Evolutionary conservation across 2,329 filamentous ascomycete genomes (phyloP).

Genomic region (Graphilbum ipis-grandicollis): DNA sequence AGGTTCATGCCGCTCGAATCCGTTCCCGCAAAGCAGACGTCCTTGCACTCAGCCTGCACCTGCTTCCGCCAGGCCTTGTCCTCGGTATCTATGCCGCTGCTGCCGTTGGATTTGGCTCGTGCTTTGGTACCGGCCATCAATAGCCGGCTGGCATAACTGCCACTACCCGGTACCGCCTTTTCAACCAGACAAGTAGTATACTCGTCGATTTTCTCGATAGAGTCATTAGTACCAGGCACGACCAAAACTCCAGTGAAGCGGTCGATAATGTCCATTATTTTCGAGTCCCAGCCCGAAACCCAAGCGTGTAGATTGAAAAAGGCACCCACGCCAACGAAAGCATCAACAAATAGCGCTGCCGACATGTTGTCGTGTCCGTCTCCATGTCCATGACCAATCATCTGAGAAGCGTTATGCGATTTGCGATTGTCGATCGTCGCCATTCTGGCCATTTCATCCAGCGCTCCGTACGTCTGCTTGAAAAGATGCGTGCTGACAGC

Average conservation of each 20-base stretch:
- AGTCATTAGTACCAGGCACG: neutral
- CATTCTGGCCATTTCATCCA: neutral
- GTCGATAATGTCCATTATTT: constrained; percentile 3
- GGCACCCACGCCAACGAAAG: constrained; percentile 6
- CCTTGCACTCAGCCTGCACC: constrained; percentile 5
- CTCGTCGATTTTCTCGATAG: constrained; percentile 3
- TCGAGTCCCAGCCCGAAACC: constrained; percentile 2
- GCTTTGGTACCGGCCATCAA: neutral
- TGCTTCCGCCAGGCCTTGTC: neutral
- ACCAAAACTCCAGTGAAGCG: constrained; percentile 2
- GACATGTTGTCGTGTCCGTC: constrained; percentile 1
- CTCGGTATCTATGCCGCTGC: neutral
- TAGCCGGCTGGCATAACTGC: constrained; percentile 5
- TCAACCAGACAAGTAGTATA: constrained; percentile 2
- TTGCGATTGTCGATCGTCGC: neutral
- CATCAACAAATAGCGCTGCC: constrained; percentile 7
- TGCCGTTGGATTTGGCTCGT: neutral
- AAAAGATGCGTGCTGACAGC: constrained; percentile 6
- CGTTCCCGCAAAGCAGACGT: constrained; percentile 7
- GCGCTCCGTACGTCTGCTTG: constrained; percentile 3
- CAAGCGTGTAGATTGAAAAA: constrained; percentile 5
- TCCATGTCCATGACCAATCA: no score
- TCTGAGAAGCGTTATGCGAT: no score
- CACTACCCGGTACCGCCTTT: neutral
- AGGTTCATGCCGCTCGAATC: constrained; percentile 8